A percentile compares a stretch with the other conserved stretches of the same genome.
phyloP scores from a whole-genome alignment of 2,329 filamentous ascomycete species.

The Hirsutella rhossiliensis region DNA sequence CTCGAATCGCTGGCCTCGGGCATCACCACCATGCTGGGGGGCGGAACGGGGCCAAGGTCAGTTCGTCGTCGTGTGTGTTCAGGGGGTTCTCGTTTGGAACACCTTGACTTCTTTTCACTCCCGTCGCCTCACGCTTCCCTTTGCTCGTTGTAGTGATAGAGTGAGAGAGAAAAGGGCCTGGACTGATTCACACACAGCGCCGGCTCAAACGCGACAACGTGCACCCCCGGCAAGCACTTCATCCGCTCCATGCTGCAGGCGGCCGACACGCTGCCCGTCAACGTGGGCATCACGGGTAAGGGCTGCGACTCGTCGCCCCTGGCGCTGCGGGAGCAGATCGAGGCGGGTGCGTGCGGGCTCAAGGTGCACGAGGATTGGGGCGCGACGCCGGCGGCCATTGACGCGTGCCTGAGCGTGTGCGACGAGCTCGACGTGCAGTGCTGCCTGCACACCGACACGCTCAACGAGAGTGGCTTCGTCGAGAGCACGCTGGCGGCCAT shows the following conservation, averaged over 20 bases:
- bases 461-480: slow-evolving; percentile 96
- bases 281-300: slow-evolving; percentile 85
- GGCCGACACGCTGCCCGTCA: slow-evolving; percentile 68
- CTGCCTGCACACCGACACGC: slow-evolving; percentile 88
- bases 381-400: slow-evolving; percentile 79
- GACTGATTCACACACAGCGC: slow-evolving; percentile 38
- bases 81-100: not conserved
- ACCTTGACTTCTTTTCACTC: not conserved
- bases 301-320: slow-evolving; percentile 68
- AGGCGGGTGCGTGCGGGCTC: slow-evolving; percentile 76
- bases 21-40: slow-evolving; percentile 82
- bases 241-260: slow-evolving; percentile 86
- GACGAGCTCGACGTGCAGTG: slow-evolving; percentile 89
- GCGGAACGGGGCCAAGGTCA: slow-evolving; percentile 80
- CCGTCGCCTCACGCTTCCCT: too few species aligned
- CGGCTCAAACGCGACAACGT: slow-evolving; percentile 84
- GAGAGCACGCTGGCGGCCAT: slow-evolving; percentile 82
- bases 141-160: too few species aligned
- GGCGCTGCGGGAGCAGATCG: slow-evolving; percentile 67
- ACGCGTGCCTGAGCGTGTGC: slow-evolving; percentile 73
- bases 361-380: slow-evolving; percentile 98
- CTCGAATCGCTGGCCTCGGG: slow-evolving; percentile 74
- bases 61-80: slow-evolving; percentile 8
- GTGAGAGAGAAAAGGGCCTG: too few species aligned
- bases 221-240: slow-evolving; percentile 74